Percentiles rank a stretch among this genome's conserved stretches.
Conservation (phyloP, 495 filamentous ascomycete species). For the Penicillium angulare region DNA sequence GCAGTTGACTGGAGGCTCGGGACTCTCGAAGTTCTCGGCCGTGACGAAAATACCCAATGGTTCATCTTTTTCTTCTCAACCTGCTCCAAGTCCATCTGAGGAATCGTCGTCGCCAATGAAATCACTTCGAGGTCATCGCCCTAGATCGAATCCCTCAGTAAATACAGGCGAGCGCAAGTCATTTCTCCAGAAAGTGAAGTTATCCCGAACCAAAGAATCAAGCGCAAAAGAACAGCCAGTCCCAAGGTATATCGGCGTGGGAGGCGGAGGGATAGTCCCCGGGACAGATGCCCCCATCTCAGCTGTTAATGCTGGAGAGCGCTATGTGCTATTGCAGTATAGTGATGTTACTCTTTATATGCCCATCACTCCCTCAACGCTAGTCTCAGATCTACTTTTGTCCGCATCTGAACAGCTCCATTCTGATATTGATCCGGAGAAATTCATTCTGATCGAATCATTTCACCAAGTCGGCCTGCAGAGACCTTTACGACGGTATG, state of each 20-base stretch:
- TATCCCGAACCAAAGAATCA: slow-evolving; percentile 19
- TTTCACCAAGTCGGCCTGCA: slow-evolving; percentile 77
- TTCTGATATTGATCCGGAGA: slow-evolving; percentile 56
- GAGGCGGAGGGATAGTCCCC: slow-evolving; percentile 52
- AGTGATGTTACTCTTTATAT: slow-evolving; percentile 59
- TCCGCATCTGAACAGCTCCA: slow-evolving; percentile 55
- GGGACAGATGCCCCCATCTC: slow-evolving; percentile 77
- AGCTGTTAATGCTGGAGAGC: slow-evolving; percentile 78
- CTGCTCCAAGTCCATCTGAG: too few relatives aligned
- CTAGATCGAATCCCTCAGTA: not conserved
- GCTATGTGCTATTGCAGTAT: slow-evolving; percentile 69
- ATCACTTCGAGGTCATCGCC: not conserved
- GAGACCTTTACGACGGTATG: slow-evolving; percentile 80
- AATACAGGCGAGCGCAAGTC: slow-evolving; percentile 16
- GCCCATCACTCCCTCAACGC: slow-evolving; percentile 70
- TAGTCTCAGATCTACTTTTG: slow-evolving; percentile 65
- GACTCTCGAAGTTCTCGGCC: too few relatives aligned
- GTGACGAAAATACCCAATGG: too few relatives aligned
- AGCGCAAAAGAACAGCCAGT: slow-evolving; percentile 3
- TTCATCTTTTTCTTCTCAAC: too few relatives aligned
- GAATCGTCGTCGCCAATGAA: too few relatives aligned
- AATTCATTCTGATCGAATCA: slow-evolving; percentile 70
- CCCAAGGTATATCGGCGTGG: slow-evolving; percentile 31
- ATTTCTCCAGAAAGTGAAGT: slow-evolving; percentile 27
- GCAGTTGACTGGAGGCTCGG: slow-evolving; percentile 31